phyloP scores from a whole-genome alignment of 2,329 filamentous ascomycete genomes.

The Domatiomyces globalis region DNA sequence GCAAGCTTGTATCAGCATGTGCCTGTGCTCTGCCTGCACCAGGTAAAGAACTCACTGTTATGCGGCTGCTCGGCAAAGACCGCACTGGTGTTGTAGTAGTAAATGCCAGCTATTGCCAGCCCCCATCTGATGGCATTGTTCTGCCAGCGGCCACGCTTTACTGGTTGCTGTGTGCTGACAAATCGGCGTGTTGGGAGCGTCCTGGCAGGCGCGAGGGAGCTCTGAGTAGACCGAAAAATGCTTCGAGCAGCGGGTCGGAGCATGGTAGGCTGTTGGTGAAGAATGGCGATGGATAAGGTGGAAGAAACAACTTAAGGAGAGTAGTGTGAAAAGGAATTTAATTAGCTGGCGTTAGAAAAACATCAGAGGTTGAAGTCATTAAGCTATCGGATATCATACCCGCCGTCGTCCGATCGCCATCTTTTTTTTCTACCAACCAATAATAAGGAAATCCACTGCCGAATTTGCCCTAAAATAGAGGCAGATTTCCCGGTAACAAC shows the following conservation, averaged over 20 bases:
- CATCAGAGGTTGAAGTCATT: not conserved
- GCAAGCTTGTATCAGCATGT: constrained; percentile 3
- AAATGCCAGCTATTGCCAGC: constrained; percentile 60
- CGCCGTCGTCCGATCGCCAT: not conserved
- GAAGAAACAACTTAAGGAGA: not conserved
- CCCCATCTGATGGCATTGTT: constrained; percentile 59
- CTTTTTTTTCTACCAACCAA: not conserved
- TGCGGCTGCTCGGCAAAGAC: constrained; percentile 69
- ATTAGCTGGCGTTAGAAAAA: not conserved
- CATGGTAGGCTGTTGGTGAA: constrained; percentile 26
- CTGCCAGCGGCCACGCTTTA: constrained; percentile 67
- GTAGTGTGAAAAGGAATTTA: not conserved
- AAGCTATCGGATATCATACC: not conserved
- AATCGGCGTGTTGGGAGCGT: constrained; percentile 27
- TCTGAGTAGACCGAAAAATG: constrained; percentile 23
- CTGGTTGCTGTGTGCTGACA: constrained; percentile 44
- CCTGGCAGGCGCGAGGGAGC: constrained; percentile 8
- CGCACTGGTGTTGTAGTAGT: constrained; percentile 86
- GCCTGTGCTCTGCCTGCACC: not conserved
- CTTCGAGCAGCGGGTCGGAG: constrained; percentile 38
- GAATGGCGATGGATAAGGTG: not conserved
- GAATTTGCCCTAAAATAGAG: too few relatives aligned
- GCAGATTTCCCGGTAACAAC: too few relatives aligned
- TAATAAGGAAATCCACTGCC: not conserved
- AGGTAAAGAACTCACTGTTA: constrained; percentile 42